Percentiles rank a stretch among this genome's conserved stretches.
Conservation (phyloP, 352 stramenopile genomes). For the Phytophthora syringae region DNA sequence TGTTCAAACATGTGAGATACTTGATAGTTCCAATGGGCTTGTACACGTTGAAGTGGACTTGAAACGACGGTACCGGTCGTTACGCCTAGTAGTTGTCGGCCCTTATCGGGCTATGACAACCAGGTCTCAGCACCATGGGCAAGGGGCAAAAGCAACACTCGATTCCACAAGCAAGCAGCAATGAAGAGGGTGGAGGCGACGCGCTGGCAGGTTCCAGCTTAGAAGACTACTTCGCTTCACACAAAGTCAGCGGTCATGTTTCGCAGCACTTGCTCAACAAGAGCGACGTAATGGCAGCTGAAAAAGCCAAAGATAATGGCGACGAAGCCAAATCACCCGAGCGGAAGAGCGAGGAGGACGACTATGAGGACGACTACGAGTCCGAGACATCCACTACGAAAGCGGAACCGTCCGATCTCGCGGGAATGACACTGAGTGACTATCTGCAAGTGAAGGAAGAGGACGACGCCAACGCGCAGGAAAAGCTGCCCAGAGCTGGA, state of each 20-base stretch:
- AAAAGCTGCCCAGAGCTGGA: conserved; percentile 21
- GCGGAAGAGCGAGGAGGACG: conserved; percentile 17
- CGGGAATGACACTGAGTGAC: conserved; percentile 61
- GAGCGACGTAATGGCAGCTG: conserved; percentile 63
- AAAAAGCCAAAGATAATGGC: conserved; percentile 29
- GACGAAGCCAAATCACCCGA: conserved; percentile 1
- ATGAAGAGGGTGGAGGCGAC: conserved; percentile 7
- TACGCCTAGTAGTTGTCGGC: conserved; percentile 5
- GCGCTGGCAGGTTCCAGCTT: conserved; percentile 34
- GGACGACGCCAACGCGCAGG: conserved; percentile 18
- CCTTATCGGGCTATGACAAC: conserved; percentile 4
- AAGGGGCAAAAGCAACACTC: conserved; percentile 30
- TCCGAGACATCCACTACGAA: conserved; percentile 34
- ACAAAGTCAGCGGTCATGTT: conserved; percentile 42
- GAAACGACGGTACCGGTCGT: conserved; percentile 22
- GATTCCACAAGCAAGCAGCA: conserved; percentile 19
- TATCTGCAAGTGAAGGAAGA: conserved; percentile 60
- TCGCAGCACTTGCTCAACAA: conserved; percentile 68
- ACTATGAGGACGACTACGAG: conserved; percentile 58
- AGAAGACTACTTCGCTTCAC: conserved; percentile 42
- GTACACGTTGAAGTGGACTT: conserved; percentile 14
- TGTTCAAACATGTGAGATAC: too few species aligned
- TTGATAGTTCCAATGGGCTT: too few species aligned
- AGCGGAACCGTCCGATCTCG: conserved; percentile 27
- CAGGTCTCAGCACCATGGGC: conserved; percentile 20